These are phyloP conservation scores for Meira nashicola DNA, from an alignment of 1,284 basidiomycete genomes.

Conservation along the genomic window DNA sequence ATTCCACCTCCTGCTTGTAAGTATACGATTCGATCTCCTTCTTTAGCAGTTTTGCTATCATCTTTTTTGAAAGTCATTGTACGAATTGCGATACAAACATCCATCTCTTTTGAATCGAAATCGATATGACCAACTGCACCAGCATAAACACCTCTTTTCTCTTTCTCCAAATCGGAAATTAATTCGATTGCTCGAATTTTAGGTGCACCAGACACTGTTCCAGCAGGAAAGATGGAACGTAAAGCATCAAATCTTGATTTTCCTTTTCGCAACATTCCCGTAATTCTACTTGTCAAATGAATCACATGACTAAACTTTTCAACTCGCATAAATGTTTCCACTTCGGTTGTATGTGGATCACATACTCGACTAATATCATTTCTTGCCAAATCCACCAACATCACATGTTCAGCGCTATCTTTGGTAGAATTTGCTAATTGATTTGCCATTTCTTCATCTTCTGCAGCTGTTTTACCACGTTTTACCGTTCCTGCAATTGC, in stretches of 20 bases:
- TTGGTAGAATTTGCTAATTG: conserved; percentile 79
- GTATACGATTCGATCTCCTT: conserved; percentile 57
- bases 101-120: conserved; percentile 89
- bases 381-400: conserved; percentile 97
- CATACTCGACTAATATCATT: conserved; percentile 99
- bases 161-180: conserved; percentile 77
- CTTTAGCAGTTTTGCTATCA: conserved; percentile 58
- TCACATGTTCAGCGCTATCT: conserved; percentile 96
- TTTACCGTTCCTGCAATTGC: conserved; percentile 94
- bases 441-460: conserved; percentile 75
- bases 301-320: conserved; percentile 98
- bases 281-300: conserved; percentile 92
- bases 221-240: conserved; percentile 97
- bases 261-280: conserved; percentile 75
- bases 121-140: conserved; percentile 96
- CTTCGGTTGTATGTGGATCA: conserved; percentile 87
- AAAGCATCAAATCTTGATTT: conserved; percentile 94
- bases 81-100: conserved; percentile 96
- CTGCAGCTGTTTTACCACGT: conserved; percentile 74
- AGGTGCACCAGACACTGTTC: conserved; percentile 97
- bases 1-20: conserved; percentile 73
- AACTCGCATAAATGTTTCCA: conserved; percentile 88
- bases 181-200: conserved; percentile 99
- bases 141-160: conserved; percentile 89
- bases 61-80: conserved; percentile 78